Conservation (phyloP, 2,329 filamentous ascomycete species). For the Magnaporthiopsis rhizophila region DNA sequence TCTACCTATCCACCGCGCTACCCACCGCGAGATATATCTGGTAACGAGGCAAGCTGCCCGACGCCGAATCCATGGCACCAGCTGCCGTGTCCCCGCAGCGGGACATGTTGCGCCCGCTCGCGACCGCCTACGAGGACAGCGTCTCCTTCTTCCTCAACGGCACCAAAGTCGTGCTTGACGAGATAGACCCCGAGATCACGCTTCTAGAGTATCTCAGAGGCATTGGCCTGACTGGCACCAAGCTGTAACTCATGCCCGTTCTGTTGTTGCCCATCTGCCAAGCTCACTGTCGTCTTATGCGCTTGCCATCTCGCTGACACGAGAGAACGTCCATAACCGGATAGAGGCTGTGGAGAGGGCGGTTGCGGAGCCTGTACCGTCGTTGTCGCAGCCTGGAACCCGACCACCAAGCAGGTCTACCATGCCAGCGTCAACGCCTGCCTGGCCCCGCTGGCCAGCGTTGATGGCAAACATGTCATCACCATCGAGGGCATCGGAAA, state of each 20-base stretch:
- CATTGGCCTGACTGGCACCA: conserved; percentile 89
- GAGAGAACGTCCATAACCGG: background rate
- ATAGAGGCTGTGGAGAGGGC: conserved; percentile 81
- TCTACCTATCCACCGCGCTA: background rate
- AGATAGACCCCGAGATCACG: conserved; percentile 85
- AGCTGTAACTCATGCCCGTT: conserved; percentile 48
- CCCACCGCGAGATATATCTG: background rate
- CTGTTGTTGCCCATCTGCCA: background rate
- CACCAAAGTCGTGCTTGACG: conserved; percentile 76
- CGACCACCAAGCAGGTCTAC: conserved; percentile 85
- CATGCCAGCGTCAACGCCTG: conserved; percentile 97
- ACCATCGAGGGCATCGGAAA: conserved; percentile 95
- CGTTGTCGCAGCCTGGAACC: conserved; percentile 88
- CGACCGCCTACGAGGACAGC: conserved; percentile 75
- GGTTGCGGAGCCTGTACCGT: conserved; percentile 96
- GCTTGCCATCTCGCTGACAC: conserved; percentile 4
- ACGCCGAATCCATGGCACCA: conserved; percentile 42
- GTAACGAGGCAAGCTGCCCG: background rate
- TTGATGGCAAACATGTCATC: conserved; percentile 97
- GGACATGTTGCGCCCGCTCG: conserved; percentile 46
- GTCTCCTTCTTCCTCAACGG: conserved; percentile 92
- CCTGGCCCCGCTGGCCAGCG: conserved; percentile 80
- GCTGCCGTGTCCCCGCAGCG: conserved; percentile 43
- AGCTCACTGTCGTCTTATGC: background rate
- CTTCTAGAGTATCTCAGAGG: conserved; percentile 88